phyloP scores from a whole-genome alignment of 1,139 yeast species.

The Arxiozyma slooffiae region DNA sequence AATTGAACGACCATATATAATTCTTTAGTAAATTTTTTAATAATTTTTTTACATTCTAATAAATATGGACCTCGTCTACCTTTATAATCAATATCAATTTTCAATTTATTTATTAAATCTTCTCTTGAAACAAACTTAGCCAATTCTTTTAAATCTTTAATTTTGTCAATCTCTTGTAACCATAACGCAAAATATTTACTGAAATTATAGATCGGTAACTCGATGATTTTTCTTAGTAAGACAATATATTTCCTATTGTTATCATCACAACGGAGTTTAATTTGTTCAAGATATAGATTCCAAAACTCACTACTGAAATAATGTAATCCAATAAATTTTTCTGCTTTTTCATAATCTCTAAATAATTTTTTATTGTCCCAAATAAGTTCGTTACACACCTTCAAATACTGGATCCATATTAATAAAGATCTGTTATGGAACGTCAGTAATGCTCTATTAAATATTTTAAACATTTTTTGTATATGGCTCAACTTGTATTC shows the following conservation, averaged over 20 bases:
- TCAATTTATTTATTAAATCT: conserved; percentile 29
- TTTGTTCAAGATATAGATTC: conserved; percentile 55
- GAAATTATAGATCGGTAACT: conserved; percentile 71
- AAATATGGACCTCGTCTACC: conserved; percentile 27
- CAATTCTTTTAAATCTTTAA: conserved; percentile 30
- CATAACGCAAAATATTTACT: conserved; percentile 46
- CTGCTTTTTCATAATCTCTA: conserved; percentile 52
- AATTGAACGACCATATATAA: conserved; percentile 26
- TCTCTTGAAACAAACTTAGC: conserved; percentile 19
- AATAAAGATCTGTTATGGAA: conserved; percentile 40
- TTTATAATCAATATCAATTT: conserved; percentile 19
- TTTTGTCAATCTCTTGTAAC: conserved; percentile 35
- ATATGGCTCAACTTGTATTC: conserved; percentile 55
- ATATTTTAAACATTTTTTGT: conserved; percentile 41
- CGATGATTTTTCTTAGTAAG: conserved; percentile 51
- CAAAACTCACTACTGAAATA: conserved; percentile 69
- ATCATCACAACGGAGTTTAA: conserved; percentile 33
- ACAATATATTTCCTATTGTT: conserved; percentile 35
- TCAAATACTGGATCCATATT: conserved; percentile 64
- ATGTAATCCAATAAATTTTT: conserved; percentile 57
- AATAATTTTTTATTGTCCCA: conserved; percentile 30
- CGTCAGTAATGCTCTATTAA: conserved; percentile 40
- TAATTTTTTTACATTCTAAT: conserved; percentile 22
- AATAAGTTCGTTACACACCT: conserved; percentile 41
- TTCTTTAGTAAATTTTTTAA: conserved; percentile 27